Percentiles rank a stretch among this genome's conserved stretches.
These are phyloP conservation scores for Liriodendron chinense DNA, from an alignment of 164 flowering plant species.

Conservation along the genomic window DNA sequence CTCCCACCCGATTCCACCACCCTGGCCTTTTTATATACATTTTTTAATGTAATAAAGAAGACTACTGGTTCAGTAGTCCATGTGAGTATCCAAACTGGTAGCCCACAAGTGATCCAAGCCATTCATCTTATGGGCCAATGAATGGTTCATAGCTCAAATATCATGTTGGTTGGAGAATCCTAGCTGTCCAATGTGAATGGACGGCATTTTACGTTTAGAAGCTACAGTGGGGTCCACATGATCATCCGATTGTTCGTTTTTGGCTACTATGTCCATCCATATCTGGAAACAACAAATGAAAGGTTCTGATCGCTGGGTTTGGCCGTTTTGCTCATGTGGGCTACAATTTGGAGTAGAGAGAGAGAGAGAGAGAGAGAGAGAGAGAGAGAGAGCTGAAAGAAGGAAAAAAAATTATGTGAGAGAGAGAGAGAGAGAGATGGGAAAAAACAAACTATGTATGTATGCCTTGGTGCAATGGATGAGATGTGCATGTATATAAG, in stretches of 20 bases:
- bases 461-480: background rate
- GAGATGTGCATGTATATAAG: conserved; percentile 4
- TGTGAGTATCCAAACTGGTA: background rate
- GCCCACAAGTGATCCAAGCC: background rate
- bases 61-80: background rate
- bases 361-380: background rate
- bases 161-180: too few relatives aligned
- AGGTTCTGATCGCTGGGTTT: background rate
- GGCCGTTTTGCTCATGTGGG: background rate
- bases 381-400: conserved; percentile 4
- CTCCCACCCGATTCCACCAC: conserved; percentile 32
- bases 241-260: too few relatives aligned
- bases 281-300: background rate
- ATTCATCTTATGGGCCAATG: too few relatives aligned
- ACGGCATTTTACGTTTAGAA: too few relatives aligned
- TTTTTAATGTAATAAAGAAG: background rate
- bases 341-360: background rate
- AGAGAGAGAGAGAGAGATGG: conserved; percentile 12
- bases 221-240: too few relatives aligned
- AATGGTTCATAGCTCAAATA: too few relatives aligned
- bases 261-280: background rate
- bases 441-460: background rate
- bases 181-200: too few relatives aligned
- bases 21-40: conserved; percentile 20
- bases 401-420: background rate